Conservation (phyloP, 2,329 filamentous ascomycete species). For the Stylonectria norvegica region DNA sequence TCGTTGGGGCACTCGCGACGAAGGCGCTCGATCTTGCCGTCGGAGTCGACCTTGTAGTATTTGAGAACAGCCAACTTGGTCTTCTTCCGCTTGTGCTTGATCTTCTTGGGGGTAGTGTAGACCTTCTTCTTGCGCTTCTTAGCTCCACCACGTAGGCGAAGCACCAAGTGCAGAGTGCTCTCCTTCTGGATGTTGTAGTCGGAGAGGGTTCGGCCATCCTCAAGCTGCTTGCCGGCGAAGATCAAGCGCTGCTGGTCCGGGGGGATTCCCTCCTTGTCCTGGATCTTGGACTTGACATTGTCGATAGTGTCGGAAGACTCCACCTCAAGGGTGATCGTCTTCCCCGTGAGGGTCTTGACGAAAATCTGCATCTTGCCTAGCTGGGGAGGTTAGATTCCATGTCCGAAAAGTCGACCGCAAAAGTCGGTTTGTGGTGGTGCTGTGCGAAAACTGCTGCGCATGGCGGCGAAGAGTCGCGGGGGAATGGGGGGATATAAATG, state of each 20-base stretch:
- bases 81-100: slow-evolving; percentile 99
- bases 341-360: slow-evolving; percentile 90
- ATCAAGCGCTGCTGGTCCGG: slow-evolving; percentile 99
- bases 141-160: slow-evolving; percentile 95
- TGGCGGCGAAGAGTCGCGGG: background rate
- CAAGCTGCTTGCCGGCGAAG: slow-evolving; percentile 99
- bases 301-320: slow-evolving; percentile 99
- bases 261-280: slow-evolving; percentile 99
- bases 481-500: slow-evolving; percentile 4
- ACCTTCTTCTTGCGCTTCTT: slow-evolving; percentile 99
- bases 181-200: slow-evolving; percentile 99
- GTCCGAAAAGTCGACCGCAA: no score
- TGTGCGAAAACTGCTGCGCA: slow-evolving; percentile 12
- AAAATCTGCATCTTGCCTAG: slow-evolving; percentile 73
- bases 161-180: slow-evolving; percentile 95
- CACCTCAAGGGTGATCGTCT: slow-evolving; percentile 99
- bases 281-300: slow-evolving; percentile 99
- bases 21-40: slow-evolving; percentile 99
- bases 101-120: slow-evolving; percentile 99
- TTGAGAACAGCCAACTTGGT: slow-evolving; percentile 99
- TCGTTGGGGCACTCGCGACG: slow-evolving; percentile 94
- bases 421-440: slow-evolving; percentile 13
- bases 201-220: slow-evolving; percentile 96
- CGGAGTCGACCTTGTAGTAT: slow-evolving; percentile 99
- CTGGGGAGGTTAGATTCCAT: slow-evolving; percentile 41